Percentiles rank a stretch among this genome's conserved stretches.
Conservation (phyloP, 2,329 filamentous ascomycete species). For the Fusarium lyarnte region DNA sequence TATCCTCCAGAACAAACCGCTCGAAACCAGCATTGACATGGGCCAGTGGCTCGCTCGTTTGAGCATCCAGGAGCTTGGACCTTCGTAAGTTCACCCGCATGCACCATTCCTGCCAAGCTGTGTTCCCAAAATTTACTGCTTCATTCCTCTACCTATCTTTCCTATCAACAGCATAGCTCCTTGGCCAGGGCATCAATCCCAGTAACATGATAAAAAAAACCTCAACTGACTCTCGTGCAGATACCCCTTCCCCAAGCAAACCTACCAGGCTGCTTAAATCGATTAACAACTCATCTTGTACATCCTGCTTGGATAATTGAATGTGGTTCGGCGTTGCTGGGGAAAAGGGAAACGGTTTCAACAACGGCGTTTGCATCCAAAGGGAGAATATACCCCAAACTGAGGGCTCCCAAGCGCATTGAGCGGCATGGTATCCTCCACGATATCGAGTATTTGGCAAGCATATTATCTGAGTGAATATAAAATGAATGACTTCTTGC, state of each 20-base stretch:
- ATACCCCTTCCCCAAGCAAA: slow-evolving; percentile 84
- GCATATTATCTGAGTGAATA: slow-evolving; percentile 43
- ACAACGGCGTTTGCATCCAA: slow-evolving; percentile 60
- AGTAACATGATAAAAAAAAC: slow-evolving; percentile 8
- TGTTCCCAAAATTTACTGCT: slow-evolving; percentile 7
- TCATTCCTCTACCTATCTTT: slow-evolving; percentile 34
- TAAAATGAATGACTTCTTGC: slow-evolving; percentile 42
- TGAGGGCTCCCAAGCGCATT: slow-evolving; percentile 47
- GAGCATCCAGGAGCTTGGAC: slow-evolving; percentile 94
- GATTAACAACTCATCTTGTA: slow-evolving; percentile 40
- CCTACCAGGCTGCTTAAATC: slow-evolving; percentile 65
- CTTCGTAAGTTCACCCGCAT: slow-evolving; percentile 75
- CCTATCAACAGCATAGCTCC: slow-evolving; percentile 23
- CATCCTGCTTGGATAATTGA: slow-evolving; percentile 38
- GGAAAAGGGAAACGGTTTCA: slow-evolving; percentile 60
- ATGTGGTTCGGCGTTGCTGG: slow-evolving; percentile 55
- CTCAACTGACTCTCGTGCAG: slow-evolving; percentile 54
- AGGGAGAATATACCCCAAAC: slow-evolving; percentile 41
- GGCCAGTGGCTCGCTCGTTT: slow-evolving; percentile 96
- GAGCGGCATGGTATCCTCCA: slow-evolving; percentile 54
- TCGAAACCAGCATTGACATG: slow-evolving; percentile 85
- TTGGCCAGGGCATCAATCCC: slow-evolving; percentile 24
- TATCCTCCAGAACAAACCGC: slow-evolving; percentile 82
- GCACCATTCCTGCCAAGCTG: slow-evolving; percentile 10
- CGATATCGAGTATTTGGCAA: slow-evolving; percentile 49